Evolutionary conservation across 1,284 basidiomycete genomes (phyloP), one percentile per base, ranked within the genome.

Genomic region (Moesziomyces globuligerus): DNA sequence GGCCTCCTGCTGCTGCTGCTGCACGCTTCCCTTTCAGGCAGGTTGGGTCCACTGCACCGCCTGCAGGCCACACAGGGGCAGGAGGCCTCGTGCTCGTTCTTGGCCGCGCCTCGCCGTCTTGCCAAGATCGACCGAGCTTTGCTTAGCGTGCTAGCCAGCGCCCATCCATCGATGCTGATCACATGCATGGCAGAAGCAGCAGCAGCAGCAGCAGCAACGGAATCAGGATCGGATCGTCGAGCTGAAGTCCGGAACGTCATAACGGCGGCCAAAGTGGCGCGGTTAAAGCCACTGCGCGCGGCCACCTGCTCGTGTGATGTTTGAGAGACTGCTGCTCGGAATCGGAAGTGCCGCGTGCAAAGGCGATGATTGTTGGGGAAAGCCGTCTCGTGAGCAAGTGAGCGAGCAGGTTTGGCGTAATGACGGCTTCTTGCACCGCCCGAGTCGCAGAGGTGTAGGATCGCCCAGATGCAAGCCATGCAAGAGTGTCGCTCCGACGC

Each of bases 71-170:
- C 23, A 21, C 21, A 44, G 34, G 41, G 38, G 28, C 25, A 10
- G 24, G 20, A 11, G 9, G 25, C 49, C 21, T 42, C 43, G 36
- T 29, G 21, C n/a, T 28, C 20, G 21, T 38, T 37, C 26, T 34
- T 51, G 49, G 49, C 41, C 37, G 40, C 32, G 43, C 37, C 24
- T 24, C 37, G 21, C 40, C 41, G 26, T 17, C 34, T 21, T 21
- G 25, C 17, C 20, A 18, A 26, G 42, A 29, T 44, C 26, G 42
- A 28, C 42, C 24, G 15, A 50, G 48, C 39, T 42, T 18, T 42
- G 18, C 7, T 23, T 34, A 41, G 48, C 48, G 23, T 36, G n/a
- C 23, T 37, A 15, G 20, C 21, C 37, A 15, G 10, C 5, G 17
- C 24, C 13, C 10, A 17, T 34, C 13, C 32, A 4, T 34, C 15